Evolutionary conservation across 768 basidiomycete genomes (phyloP).

Genomic region (Terana coerulea): DNA sequence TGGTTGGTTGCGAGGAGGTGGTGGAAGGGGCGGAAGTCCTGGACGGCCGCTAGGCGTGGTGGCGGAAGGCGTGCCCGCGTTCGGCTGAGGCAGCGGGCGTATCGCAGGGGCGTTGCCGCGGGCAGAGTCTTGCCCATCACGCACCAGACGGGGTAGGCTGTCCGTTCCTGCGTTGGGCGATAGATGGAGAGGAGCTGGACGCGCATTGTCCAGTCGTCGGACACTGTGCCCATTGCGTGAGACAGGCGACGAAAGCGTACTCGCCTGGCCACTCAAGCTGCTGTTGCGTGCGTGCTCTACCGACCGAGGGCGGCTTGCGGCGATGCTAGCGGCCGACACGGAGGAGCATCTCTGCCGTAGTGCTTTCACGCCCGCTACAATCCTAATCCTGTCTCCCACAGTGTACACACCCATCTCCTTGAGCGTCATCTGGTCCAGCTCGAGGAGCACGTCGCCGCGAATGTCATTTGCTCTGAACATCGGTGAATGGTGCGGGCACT

Average conservation of each 20-base stretch:
- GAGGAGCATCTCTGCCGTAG: constrained; percentile 57
- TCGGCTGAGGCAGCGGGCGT: constrained; percentile 49
- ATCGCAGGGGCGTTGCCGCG: constrained; percentile 31
- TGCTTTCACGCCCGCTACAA: constrained; percentile 78
- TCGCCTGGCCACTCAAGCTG: constrained; percentile 19
- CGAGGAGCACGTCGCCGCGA: constrained; percentile 85
- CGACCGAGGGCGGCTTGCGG: constrained; percentile 20
- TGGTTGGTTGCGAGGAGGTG: constrained; percentile 65
- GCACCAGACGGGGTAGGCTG: constrained; percentile 71
- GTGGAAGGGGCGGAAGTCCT: constrained; percentile 63
- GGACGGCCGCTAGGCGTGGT: constrained; percentile 36
- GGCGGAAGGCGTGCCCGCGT: constrained; percentile 22
- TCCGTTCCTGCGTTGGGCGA: constrained; percentile 46
- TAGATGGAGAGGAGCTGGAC: constrained; percentile 83
- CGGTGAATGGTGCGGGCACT: constrained; percentile 62
- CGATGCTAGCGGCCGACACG: constrained; percentile 12
- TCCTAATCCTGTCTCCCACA: constrained; percentile 89
- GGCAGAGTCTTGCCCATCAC: constrained; percentile 56
- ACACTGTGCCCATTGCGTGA: constrained; percentile 27
- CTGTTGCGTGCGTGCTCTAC: constrained; percentile 20
- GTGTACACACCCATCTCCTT: constrained; percentile 89
- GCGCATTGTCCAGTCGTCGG: constrained; percentile 53
- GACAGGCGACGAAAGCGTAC: constrained; percentile 23
- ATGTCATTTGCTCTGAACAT: constrained; percentile 87
- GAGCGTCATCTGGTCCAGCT: constrained; percentile 81